These are phyloP conservation scores for Aspergillus versicolor DNA, from an alignment of 2,329 filamentous ascomycete genomes.

Conservation along the genomic window DNA sequence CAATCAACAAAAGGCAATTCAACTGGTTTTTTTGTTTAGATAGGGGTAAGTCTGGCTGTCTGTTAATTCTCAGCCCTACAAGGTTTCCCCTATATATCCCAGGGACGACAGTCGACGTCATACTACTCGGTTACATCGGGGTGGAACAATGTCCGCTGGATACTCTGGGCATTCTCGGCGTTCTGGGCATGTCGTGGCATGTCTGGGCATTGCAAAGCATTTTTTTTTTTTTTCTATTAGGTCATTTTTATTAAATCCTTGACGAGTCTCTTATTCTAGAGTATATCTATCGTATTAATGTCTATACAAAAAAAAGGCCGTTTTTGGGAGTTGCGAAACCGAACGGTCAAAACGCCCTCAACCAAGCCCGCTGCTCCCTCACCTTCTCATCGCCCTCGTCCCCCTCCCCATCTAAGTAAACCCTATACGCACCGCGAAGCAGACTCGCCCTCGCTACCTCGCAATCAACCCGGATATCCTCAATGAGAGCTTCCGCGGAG, in stretches of 20 bases:
- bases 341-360: constrained; percentile 29
- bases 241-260: not conserved
- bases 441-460: constrained; percentile 76
- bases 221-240: not conserved
- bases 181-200: not conserved
- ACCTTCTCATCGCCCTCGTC: constrained; percentile 33
- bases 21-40: not conserved
- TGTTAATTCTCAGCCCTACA: not conserved
- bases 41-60: too few species aligned
- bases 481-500: constrained; percentile 75
- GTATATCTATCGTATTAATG: not conserved
- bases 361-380: constrained; percentile 32
- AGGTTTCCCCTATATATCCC: not conserved
- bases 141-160: not conserved
- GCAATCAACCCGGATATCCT: constrained; percentile 87
- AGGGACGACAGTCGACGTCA: not conserved
- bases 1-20: not conserved
- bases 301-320: not conserved
- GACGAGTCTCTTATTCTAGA: not conserved
- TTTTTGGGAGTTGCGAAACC: not conserved
- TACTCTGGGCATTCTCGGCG: not conserved
- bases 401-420: constrained; percentile 37
- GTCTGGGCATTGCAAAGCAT: not conserved
- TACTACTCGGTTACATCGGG: not conserved
- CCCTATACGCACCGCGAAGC: constrained; percentile 59